phyloP scores from a whole-genome alignment of 495 filamentous ascomycete genomes.

The Amniculicola lignicola region DNA sequence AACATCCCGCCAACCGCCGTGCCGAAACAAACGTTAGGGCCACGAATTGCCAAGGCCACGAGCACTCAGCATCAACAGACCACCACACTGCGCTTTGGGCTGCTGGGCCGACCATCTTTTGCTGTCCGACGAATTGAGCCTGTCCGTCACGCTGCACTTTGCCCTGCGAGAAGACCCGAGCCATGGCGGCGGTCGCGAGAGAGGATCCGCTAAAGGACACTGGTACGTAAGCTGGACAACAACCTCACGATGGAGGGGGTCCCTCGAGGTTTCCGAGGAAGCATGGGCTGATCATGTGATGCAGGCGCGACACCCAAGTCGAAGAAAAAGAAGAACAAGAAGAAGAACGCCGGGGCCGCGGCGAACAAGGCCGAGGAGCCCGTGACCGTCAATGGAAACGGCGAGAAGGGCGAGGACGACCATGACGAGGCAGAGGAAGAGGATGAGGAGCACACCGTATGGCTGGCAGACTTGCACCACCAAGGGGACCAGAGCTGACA shows the following conservation, averaged over 20 bases:
- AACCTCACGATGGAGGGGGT: too few species aligned
- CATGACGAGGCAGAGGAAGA: constrained; percentile 37
- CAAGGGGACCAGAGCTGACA: constrained; percentile 17
- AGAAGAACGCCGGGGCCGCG: constrained; percentile 35
- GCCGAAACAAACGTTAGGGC: constrained; percentile 20
- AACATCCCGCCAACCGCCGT: not conserved
- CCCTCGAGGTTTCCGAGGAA: too few species aligned
- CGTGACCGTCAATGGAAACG: constrained; percentile 18
- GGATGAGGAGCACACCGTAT: constrained; percentile 35
- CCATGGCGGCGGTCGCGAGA: constrained; percentile 13
- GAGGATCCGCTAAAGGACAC: constrained; percentile 16
- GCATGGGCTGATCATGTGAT: not conserved
- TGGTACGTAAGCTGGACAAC: constrained; percentile 25
- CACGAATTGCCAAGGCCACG: constrained; percentile 26
- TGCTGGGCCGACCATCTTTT: too few species aligned
- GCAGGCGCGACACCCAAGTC: constrained; percentile 31
- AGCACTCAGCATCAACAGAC: not conserved
- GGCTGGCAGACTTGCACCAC: not conserved
- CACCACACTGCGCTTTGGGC: too few species aligned
- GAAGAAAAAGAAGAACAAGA: constrained; percentile 43
- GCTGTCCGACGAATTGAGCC: too few species aligned
- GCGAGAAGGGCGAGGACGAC: constrained; percentile 27
- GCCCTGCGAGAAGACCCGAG: not conserved
- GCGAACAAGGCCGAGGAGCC: constrained; percentile 22
- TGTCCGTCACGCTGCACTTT: not conserved